Conservation (phyloP, 2,329 filamentous ascomycete genomes). For the Alternaria triticimaculans region DNA sequence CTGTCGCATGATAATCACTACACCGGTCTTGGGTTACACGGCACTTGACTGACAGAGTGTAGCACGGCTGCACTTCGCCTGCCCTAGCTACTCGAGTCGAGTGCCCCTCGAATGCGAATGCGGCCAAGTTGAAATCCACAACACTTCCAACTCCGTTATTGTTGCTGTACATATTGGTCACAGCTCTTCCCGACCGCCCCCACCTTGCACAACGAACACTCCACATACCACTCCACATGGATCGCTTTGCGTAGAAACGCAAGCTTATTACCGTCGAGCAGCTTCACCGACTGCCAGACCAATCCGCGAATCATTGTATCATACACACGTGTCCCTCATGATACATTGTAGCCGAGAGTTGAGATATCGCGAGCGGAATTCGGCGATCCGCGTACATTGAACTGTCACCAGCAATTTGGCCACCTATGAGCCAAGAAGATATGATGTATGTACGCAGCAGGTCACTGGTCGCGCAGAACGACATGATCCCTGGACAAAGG, state of each 20-base stretch:
- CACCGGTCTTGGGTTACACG: not conserved
- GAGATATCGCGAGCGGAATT: constrained; percentile 23
- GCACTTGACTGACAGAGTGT: not conserved
- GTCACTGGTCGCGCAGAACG: constrained; percentile 31
- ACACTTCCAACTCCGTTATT: not conserved
- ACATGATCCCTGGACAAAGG: constrained; percentile 22
- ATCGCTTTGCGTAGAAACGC: not conserved
- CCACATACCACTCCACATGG: not conserved
- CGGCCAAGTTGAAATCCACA: not conserved
- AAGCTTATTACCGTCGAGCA: not conserved
- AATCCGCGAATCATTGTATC: not conserved
- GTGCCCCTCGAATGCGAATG: not conserved
- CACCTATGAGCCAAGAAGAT: constrained; percentile 25
- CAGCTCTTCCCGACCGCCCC: not conserved
- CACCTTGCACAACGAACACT: not conserved
- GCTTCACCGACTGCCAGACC: not conserved
- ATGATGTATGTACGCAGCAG: constrained; percentile 23
- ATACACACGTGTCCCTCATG: not conserved
- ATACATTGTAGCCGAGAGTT: constrained; percentile 19
- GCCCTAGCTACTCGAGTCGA: not conserved
- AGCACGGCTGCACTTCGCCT: not conserved
- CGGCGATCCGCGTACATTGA: constrained; percentile 25
- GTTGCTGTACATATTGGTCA: not conserved
- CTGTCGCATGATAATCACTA: not conserved
- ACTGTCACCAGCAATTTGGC: constrained; percentile 19